Evolutionary conservation across 2,329 filamentous ascomycete species (phyloP), one percentile per base, ranked within the genome.

Genomic region (Trichoderma harzianum): DNA sequence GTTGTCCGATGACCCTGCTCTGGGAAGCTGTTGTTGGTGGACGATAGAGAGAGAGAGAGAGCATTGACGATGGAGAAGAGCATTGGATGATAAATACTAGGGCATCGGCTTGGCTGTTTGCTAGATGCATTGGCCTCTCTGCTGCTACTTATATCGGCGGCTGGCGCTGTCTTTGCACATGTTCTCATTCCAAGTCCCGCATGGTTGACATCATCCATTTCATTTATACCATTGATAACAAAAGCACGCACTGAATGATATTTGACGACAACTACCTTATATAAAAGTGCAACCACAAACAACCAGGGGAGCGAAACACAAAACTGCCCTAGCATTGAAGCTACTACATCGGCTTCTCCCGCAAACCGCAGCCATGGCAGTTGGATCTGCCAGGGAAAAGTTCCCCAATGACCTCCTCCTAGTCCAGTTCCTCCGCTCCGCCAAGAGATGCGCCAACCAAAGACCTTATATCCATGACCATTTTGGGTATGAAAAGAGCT

Each of bases 401-500:
- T 73, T 73, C 53, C 73, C 72, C 43, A 71, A 74, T 16, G 74
- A 76, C 30, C 60, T 73, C 5, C 53, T 74, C 12, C 53, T 76
- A 12, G 70, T 75, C 36, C 72, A 72, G 55, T 72, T 76, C 26
- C 71, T 76, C 34, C 51, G 66, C 8, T 72, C 72, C 10, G 74
- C 69, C 8, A 69, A 58, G 55, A 34, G 65, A 24, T 74, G 67
- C 12, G 34, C 69, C 18, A 68, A 58, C n/a, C 53, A 62, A 47
- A 69, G 24, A 30, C 34, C 36, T 51, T 74, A 14, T 28, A 71
- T 76, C 28, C 63, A 74, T 18, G 75, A 76, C 58, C 53, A 53
- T 5, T 72, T 73, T 21, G 76, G 75, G 1, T 73, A 76, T 24
- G 69, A 75, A 18, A 77, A 77, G 58, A 75, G 69, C 0, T 74